Percentiles rank a stretch among this genome's conserved stretches.
Conservation (phyloP, 2,329 filamentous ascomycete genomes). For the Penicillium sp. region DNA sequence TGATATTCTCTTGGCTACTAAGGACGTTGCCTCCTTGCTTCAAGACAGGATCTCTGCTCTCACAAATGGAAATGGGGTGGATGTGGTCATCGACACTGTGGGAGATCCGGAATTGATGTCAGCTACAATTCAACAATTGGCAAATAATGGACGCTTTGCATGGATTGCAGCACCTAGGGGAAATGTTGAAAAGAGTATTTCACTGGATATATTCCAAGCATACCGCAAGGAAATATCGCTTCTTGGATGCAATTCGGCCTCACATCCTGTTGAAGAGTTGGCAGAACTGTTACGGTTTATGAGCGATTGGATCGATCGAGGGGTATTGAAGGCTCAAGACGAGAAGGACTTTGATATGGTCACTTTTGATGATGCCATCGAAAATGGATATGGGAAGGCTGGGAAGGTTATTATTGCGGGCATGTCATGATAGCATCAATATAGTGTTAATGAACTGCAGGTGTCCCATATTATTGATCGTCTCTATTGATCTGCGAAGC, state of each 20-base stretch:
- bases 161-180: slow-evolving; percentile 28
- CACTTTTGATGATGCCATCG: slow-evolving; percentile 10
- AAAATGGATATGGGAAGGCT: slow-evolving; percentile 5
- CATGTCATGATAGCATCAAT: slow-evolving; percentile 2
- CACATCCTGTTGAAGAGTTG: slow-evolving; percentile 9
- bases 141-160: slow-evolving; percentile 23
- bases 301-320: slow-evolving; percentile 12
- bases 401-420: slow-evolving; percentile 13
- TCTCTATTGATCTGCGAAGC: neutral
- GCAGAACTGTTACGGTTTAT: slow-evolving; percentile 12
- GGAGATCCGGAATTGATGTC: slow-evolving; percentile 28
- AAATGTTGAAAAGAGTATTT: slow-evolving; percentile 4
- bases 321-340: slow-evolving; percentile 7
- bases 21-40: slow-evolving; percentile 1
- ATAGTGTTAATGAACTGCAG: neutral
- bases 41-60: slow-evolving; percentile 1
- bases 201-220: slow-evolving; percentile 20
- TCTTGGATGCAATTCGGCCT: slow-evolving; percentile 20
- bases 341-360: slow-evolving; percentile 10
- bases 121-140: slow-evolving; percentile 24
- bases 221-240: slow-evolving; percentile 22
- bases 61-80: slow-evolving; percentile 14
- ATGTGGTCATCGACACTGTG: slow-evolving; percentile 30
- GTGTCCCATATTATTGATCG: neutral
- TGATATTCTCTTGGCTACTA: slow-evolving; percentile 14